phyloP scores from a whole-genome alignment of 2,329 filamentous ascomycete species.

The Pseudocercospora vitis region DNA sequence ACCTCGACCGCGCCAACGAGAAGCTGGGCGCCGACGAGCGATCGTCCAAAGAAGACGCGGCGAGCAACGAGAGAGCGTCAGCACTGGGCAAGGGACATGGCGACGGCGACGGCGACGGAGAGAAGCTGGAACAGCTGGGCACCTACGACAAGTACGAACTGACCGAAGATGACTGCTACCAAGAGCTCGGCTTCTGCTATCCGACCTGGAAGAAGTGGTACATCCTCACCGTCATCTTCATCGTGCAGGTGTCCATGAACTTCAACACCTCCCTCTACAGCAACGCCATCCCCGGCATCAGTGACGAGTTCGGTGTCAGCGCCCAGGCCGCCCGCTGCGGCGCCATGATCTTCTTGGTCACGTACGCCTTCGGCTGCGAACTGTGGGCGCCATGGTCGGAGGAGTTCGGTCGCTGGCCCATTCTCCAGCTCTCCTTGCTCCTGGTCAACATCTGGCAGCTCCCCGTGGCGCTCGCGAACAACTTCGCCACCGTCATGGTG shows the following conservation, averaged over 20 bases:
- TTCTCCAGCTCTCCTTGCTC: constrained; percentile 53
- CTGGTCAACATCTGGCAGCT: constrained; percentile 58
- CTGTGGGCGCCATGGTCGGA: constrained; percentile 58
- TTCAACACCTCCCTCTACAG: constrained; percentile 59
- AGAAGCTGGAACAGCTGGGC: constrained; percentile 34
- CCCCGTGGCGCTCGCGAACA: constrained; percentile 48
- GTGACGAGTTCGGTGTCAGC: constrained; percentile 49
- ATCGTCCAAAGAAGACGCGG: constrained; percentile 21
- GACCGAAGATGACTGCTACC: constrained; percentile 35
- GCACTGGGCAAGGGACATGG: neutral
- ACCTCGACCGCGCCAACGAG: constrained; percentile 32
- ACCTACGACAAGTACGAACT: constrained; percentile 47
- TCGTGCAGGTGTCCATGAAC: constrained; percentile 59
- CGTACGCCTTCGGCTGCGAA: constrained; percentile 53
- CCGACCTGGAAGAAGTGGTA: constrained; percentile 53
- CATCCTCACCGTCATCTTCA: constrained; percentile 53
- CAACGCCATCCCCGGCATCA: constrained; percentile 51
- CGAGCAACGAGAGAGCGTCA: constrained; percentile 2
- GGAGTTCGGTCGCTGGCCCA: constrained; percentile 53
- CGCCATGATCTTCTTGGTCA: constrained; percentile 53
- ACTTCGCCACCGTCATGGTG: constrained; percentile 49
- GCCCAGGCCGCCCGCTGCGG: constrained; percentile 50
- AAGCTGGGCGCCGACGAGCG: constrained; percentile 29
- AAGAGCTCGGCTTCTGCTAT: constrained; percentile 49
- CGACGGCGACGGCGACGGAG: constrained; percentile 16